phyloP scores from a whole-genome alignment of 1,284 basidiomycete species.

The Rhodotorula sp. region DNA sequence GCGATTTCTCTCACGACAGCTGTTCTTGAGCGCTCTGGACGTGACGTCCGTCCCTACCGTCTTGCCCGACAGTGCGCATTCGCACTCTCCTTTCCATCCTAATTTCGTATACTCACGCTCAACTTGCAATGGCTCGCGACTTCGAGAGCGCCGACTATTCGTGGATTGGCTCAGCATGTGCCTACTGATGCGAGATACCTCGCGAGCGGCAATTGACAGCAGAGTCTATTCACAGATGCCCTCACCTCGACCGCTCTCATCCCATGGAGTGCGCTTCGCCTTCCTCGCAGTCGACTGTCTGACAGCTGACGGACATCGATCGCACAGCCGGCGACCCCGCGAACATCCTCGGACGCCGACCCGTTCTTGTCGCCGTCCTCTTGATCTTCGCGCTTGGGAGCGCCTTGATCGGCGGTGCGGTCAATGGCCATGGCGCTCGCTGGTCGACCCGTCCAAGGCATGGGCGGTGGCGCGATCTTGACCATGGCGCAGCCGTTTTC shows the following conservation, averaged over 20 bases:
- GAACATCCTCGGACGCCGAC: slow-evolving; percentile 41
- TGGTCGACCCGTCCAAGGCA: slow-evolving; percentile 47
- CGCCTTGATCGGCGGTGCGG: slow-evolving; percentile 46
- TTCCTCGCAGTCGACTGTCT: slow-evolving; percentile 35
- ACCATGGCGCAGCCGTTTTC: slow-evolving; percentile 7
- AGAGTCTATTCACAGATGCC: slow-evolving; percentile 41
- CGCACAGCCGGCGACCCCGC: slow-evolving; percentile 42
- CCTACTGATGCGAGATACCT: no score
- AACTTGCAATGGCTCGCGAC: slow-evolving; percentile 34
- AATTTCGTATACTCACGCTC: no score
- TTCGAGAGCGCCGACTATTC: slow-evolving; percentile 34
- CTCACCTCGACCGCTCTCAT: slow-evolving; percentile 42
- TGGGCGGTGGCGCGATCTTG: slow-evolving; percentile 45
- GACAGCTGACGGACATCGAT: slow-evolving; percentile 32
- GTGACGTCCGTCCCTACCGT: slow-evolving; percentile 41
- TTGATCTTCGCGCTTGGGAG: slow-evolving; percentile 47
- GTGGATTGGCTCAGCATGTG: slow-evolving; percentile 15
- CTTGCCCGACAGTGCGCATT: slow-evolving; percentile 14
- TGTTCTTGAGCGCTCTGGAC: slow-evolving; percentile 36
- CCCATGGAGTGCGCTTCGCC: slow-evolving; percentile 33
- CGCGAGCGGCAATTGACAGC: no score
- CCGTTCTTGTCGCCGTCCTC: slow-evolving; percentile 43
- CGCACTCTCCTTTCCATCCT: neutral
- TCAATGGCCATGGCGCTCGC: slow-evolving; percentile 45
- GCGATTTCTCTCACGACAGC: no score